phyloP scores from a whole-genome alignment of 352 stramenopile species.

The Globisporangium emineosum region DNA sequence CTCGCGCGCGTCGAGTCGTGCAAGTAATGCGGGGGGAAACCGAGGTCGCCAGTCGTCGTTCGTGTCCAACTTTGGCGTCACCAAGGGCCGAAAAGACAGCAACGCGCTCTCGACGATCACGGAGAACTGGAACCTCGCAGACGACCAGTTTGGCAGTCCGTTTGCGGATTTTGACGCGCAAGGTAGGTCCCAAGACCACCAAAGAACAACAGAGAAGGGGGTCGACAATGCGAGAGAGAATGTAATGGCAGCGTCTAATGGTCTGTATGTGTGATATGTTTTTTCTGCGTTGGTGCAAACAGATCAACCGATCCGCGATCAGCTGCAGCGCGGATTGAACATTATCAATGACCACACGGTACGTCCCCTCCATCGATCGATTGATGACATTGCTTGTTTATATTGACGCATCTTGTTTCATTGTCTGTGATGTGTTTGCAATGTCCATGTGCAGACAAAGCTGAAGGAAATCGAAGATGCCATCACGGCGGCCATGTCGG shows the following conservation, averaged over 20 bases:
- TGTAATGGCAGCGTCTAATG: not conserved
- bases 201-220: not conserved
- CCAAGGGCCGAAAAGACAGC: constrained; percentile 62
- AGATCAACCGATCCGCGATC: constrained; percentile 83
- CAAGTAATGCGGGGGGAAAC: constrained; percentile 16
- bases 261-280: not conserved
- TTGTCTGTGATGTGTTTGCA: not conserved
- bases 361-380: constrained; percentile 6
- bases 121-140: constrained; percentile 81
- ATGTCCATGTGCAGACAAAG: constrained; percentile 45
- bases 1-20: constrained; percentile 49
- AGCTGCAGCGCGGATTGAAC: constrained; percentile 71
- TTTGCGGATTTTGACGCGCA: constrained; percentile 81
- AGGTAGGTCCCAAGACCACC: constrained; percentile 27
- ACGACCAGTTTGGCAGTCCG: constrained; percentile 75
- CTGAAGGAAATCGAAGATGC: constrained; percentile 87
- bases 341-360: constrained; percentile 89
- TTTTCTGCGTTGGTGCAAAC: constrained; percentile 3
- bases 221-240: not conserved
- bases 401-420: not conserved
- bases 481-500: constrained; percentile 83
- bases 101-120: constrained; percentile 82
- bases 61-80: constrained; percentile 77
- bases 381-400: not conserved
- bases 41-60: constrained; percentile 60